Evolutionary conservation across 176 grass and related monocot genomes (phyloP), one percentile per base, ranked within the genome.

Genomic region (Thalia dealbata): DNA sequence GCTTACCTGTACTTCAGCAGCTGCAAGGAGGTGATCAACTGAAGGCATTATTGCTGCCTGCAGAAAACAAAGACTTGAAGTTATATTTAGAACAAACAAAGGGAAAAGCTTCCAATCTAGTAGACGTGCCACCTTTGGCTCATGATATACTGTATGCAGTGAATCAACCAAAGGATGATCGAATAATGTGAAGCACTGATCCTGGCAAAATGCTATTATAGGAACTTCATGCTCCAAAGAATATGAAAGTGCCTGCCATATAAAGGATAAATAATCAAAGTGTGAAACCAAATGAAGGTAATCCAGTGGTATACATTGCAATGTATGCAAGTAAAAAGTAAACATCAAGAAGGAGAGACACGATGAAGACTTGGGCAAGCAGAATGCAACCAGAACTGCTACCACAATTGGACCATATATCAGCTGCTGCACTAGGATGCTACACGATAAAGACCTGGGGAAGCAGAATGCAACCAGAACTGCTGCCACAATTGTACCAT

Each of bases 171-270:
- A 88, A 77, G 90, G 95, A 70, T 97, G 71, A 11, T 97, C 81
- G 75, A 92, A 97, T 73, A 92, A 81, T 71, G 95, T 91, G 75
- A 92, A 86, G 54, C 95, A 92, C 70, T 58, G 83, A 44, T 97
- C 90, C 71, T 92, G 83, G 67, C 87, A 84, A 92, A 97, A 97
- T 88, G 87, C 95, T 82, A 97, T 84, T 18, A 91, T 62, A 77
- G 95, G 95, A 84, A 97, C 72, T 68, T 91, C 81, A 75, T 97
- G 70, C 81, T 91, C 86, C 81, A 88, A 54, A 25, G 95, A 97
- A 83, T 91, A 97, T 67, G 64, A 79, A 55, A 92, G 86, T 86
- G 85, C 85, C 95, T 97, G 90, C 27, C 24, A 32, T 52, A 19
- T 19, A 29, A 50, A 30, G 18, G 10, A 42, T n/a, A 72, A 50